phyloP scores from a whole-genome alignment of 1,284 basidiomycete species.

The Ceratorhiza oryzae-sativae region DNA sequence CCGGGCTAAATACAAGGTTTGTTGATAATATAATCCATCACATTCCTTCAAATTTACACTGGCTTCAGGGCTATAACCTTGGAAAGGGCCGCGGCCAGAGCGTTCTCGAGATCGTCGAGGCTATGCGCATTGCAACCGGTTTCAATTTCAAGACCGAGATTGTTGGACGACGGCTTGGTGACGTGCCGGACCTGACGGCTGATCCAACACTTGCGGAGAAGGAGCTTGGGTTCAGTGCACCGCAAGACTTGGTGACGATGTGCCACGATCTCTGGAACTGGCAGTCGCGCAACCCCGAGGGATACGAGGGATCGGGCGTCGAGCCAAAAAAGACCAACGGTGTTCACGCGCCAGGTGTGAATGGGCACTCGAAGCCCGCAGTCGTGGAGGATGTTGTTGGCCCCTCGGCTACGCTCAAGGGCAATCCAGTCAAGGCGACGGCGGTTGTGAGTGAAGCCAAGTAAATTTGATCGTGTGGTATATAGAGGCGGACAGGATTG shows the following conservation, averaged over 20 bases:
- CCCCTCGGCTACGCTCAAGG: constrained; percentile 24
- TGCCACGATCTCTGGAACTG: constrained; percentile 94
- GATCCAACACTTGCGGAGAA: constrained; percentile 90
- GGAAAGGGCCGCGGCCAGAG: constrained; percentile 93
- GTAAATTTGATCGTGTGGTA: neutral
- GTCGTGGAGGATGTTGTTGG: constrained; percentile 14
- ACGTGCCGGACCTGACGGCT: constrained; percentile 97
- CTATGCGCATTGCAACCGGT: constrained; percentile 92
- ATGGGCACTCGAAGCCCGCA: constrained; percentile 7
- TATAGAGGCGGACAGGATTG: constrained; percentile 22
- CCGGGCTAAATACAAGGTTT: constrained; percentile 43
- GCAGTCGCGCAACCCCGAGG: constrained; percentile 83
- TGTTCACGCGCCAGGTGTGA: constrained; percentile 13
- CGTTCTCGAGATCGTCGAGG: constrained; percentile 93
- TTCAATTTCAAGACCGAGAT: constrained; percentile 90
- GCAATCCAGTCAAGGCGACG: constrained; percentile 14
- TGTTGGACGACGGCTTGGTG: constrained; percentile 89
- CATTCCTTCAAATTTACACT: constrained; percentile 56
- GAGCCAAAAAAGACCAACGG: constrained; percentile 26
- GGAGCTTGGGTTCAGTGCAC: constrained; percentile 94
- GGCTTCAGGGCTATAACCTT: constrained; percentile 80
- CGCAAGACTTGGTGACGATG: constrained; percentile 83
- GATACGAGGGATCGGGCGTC: constrained; percentile 56
- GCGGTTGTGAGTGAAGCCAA: constrained; percentile 22
- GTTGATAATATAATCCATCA: constrained; percentile 37